Conservation (phyloP, 805 yeast species). For the Jamesozyma piceae region DNA sequence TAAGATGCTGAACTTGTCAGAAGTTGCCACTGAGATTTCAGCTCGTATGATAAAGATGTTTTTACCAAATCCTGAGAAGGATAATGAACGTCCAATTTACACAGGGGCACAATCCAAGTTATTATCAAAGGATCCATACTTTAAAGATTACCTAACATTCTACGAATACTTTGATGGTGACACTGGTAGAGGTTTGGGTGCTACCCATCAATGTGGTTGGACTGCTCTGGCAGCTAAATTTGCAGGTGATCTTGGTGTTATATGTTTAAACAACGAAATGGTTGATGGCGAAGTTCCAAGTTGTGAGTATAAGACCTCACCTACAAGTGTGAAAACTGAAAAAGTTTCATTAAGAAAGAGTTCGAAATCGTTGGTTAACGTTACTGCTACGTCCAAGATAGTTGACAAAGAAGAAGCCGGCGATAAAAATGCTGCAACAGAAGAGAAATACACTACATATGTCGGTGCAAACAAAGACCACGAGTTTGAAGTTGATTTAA, state of each 20-base stretch:
- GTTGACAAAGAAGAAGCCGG: constrained; percentile 49
- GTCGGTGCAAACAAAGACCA: constrained; percentile 6
- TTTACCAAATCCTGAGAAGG: constrained; percentile 44
- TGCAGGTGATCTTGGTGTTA: constrained; percentile 72
- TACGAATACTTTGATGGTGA: constrained; percentile 91
- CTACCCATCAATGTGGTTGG: constrained; percentile 95
- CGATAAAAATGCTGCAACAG: constrained; percentile 7
- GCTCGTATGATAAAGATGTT: constrained; percentile 75
- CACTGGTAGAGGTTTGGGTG: constrained; percentile 88
- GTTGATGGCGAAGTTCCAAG: no score
- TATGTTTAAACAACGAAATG: neutral
- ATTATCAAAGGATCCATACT: constrained; percentile 56
- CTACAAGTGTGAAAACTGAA: constrained; percentile 8
- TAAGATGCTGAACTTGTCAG: constrained; percentile 63
- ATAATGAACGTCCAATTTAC: constrained; percentile 64
- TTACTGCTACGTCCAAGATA: constrained; percentile 57
- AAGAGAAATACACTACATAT: constrained; percentile 1
- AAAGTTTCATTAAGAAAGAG: constrained; percentile 51
- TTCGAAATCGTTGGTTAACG: constrained; percentile 55
- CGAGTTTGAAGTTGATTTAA: constrained; percentile 7
- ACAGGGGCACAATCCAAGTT: constrained; percentile 52
- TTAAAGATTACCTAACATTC: constrained; percentile 68
- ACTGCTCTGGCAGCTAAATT: constrained; percentile 86
- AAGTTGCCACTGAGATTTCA: constrained; percentile 84
- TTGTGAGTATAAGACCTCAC: neutral